phyloP scores from a whole-genome alignment of 1,284 basidiomycete genomes.

The Cutaneotrichosporon mucoides region DNA sequence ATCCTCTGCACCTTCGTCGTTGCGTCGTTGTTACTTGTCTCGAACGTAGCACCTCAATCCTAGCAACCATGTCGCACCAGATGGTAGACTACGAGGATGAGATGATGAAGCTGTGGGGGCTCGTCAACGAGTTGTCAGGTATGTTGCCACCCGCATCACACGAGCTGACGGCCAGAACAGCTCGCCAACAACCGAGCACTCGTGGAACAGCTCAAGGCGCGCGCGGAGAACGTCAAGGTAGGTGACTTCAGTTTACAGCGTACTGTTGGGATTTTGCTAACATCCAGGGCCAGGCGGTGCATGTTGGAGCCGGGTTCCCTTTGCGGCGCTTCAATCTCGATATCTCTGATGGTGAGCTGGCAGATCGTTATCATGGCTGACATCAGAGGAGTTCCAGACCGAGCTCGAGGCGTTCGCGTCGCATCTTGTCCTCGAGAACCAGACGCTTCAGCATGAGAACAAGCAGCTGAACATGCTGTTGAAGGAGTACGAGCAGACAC shows the following conservation, averaged over 20 bases:
- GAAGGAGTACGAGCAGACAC: constrained; percentile 90
- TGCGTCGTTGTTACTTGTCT: no score
- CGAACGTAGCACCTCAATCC: no score
- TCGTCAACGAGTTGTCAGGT: constrained; percentile 67
- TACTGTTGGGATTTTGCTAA: neutral
- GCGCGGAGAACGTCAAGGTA: constrained; percentile 77
- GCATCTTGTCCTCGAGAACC: constrained; percentile 89
- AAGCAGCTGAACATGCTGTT: constrained; percentile 81
- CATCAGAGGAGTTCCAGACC: constrained; percentile 81
- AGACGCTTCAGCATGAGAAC: constrained; percentile 86
- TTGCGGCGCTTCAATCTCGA: constrained; percentile 91
- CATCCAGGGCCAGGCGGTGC: constrained; percentile 66
- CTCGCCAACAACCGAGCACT: constrained; percentile 79
- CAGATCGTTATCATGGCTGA: no score
- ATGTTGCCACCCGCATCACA: constrained; percentile 3
- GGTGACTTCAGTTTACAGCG: no score
- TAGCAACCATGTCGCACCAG: constrained; percentile 20
- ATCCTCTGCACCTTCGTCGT: no score
- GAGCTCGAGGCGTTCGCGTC: constrained; percentile 88
- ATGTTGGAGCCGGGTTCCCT: constrained; percentile 72
- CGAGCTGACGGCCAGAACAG: constrained; percentile 59
- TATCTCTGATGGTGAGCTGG: constrained; percentile 66
- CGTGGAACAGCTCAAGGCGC: constrained; percentile 65
- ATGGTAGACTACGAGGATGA: constrained; percentile 58
- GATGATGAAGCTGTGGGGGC: constrained; percentile 66